These are phyloP conservation scores for Lentinula novae-zelandiae DNA, from an alignment of 1,284 basidiomycete genomes.

Conservation along the genomic window DNA sequence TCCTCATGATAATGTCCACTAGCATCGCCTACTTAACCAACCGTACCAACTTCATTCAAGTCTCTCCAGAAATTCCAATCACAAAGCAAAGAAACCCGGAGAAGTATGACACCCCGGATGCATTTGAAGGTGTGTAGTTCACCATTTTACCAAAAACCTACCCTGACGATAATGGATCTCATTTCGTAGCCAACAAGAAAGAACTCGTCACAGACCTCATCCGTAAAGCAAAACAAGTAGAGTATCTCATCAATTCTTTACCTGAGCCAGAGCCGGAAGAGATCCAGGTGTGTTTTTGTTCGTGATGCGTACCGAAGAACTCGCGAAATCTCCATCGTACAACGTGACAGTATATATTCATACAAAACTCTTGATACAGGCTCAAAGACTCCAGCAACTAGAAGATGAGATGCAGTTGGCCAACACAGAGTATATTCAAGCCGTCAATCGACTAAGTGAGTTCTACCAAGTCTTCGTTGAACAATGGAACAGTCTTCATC, in stretches of 20 bases:
- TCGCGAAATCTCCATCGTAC: not conserved
- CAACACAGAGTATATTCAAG: conserved; percentile 69
- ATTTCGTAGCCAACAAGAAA: conserved; percentile 63
- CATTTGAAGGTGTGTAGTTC: conserved; percentile 53
- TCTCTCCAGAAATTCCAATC: conserved; percentile 68
- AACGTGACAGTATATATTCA: not conserved
- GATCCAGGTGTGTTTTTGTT: conserved; percentile 46
- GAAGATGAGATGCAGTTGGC: conserved; percentile 66
- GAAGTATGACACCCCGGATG: conserved; percentile 65
- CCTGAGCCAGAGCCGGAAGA: conserved; percentile 74
- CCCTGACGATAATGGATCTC: not conserved
- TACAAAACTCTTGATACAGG: conserved; percentile 34
- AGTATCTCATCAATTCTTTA: conserved; percentile 73
- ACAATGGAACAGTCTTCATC: not conserved
- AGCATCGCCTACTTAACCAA: conserved; percentile 73
- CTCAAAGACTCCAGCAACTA: conserved; percentile 54
- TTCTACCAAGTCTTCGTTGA: conserved; percentile 16
- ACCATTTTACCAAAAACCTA: not conserved
- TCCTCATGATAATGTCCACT: conserved; percentile 79
- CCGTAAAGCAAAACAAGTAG: conserved; percentile 80
- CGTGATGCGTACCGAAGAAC: not conserved
- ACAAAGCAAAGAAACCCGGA: conserved; percentile 70
- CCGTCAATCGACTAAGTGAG: conserved; percentile 72
- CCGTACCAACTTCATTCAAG: conserved; percentile 68
- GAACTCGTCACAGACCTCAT: conserved; percentile 78